phyloP scores from a whole-genome alignment of 495 filamentous ascomycete genomes.

The Symbiotaphrina buchneri region DNA sequence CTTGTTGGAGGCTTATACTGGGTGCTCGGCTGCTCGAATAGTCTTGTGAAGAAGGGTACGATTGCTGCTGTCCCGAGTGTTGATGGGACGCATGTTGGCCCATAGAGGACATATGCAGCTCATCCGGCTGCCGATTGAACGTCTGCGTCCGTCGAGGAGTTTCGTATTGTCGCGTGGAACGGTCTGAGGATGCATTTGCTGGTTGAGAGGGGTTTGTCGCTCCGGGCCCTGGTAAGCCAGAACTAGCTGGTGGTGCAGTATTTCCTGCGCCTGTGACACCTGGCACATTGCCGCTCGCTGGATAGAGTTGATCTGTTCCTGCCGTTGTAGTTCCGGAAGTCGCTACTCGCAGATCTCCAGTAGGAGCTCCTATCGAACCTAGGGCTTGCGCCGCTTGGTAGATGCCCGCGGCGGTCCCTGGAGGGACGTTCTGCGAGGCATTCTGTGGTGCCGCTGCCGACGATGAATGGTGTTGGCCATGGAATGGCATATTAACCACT shows the following conservation, averaged over 20 bases:
- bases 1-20: slow-evolving; percentile 44
- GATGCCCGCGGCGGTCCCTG: slow-evolving; percentile 10
- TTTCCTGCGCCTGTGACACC: slow-evolving; percentile 6
- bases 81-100: slow-evolving; percentile 12
- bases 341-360: slow-evolving; percentile 14
- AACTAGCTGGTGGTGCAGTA: slow-evolving; percentile 9
- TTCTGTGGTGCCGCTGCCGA: slow-evolving; percentile 4
- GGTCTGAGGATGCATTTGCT: not conserved
- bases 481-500: slow-evolving; percentile 7
- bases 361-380: slow-evolving; percentile 24
- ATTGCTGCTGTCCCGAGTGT: slow-evolving; percentile 24
- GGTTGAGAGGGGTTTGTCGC: slow-evolving; percentile 19
- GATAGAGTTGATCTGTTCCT: slow-evolving; percentile 13
- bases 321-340: slow-evolving; percentile 13
- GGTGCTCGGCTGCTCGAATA: slow-evolving; percentile 25
- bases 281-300: slow-evolving; percentile 11
- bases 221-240: slow-evolving; percentile 8
- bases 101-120: slow-evolving; percentile 54
- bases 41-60: slow-evolving; percentile 23
- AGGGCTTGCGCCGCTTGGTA: slow-evolving; percentile 21
- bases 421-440: slow-evolving; percentile 1
- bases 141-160: slow-evolving; percentile 26
- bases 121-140: slow-evolving; percentile 36
- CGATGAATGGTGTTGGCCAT: slow-evolving; percentile 6
- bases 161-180: slow-evolving; percentile 21